These are phyloP conservation scores for Plenodomus biglobosus DNA, from an alignment of 2,329 filamentous ascomycete species.

Conservation along the genomic window DNA sequence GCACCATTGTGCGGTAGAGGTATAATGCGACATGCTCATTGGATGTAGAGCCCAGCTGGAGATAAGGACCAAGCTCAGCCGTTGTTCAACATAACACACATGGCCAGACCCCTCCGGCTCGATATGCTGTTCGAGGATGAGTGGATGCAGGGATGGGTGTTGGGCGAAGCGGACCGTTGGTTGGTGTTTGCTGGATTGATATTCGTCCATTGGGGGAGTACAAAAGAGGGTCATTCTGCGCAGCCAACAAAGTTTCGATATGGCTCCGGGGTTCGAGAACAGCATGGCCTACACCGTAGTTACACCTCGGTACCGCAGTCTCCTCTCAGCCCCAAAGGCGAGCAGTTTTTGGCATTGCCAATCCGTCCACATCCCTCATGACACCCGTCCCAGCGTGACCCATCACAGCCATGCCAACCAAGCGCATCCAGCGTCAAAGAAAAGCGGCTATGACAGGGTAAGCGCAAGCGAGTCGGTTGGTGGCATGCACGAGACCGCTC, in stretches of 20 bases:
- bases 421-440: not conserved
- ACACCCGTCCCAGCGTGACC: slow-evolving; percentile 3
- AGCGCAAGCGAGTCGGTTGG: slow-evolving; percentile 6
- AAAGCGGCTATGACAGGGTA: slow-evolving; percentile 1
- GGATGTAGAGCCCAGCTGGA: not conserved
- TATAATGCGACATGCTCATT: slow-evolving; percentile 4
- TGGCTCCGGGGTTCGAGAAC: not conserved
- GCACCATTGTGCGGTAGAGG: slow-evolving; percentile 4
- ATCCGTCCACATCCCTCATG: slow-evolving; percentile 5
- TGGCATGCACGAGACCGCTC: not conserved
- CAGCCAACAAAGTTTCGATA: not conserved
- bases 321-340: not conserved
- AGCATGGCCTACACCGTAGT: not conserved
- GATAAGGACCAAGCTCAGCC: slow-evolving; percentile 1
- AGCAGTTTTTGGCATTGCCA: not conserved
- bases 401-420: not conserved
- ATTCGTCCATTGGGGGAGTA: not conserved
- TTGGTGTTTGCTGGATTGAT: not conserved
- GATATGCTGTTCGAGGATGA: not conserved
- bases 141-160: not conserved
- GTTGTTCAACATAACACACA: not conserved
- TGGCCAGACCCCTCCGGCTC: not conserved
- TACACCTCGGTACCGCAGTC: not conserved
- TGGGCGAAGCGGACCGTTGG: not conserved
- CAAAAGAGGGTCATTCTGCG: not conserved